Percentiles rank a stretch among this genome's conserved stretches.
Conservation (phyloP, 1,139 yeast species). For the Hanseniaspora gamundiae region DNA sequence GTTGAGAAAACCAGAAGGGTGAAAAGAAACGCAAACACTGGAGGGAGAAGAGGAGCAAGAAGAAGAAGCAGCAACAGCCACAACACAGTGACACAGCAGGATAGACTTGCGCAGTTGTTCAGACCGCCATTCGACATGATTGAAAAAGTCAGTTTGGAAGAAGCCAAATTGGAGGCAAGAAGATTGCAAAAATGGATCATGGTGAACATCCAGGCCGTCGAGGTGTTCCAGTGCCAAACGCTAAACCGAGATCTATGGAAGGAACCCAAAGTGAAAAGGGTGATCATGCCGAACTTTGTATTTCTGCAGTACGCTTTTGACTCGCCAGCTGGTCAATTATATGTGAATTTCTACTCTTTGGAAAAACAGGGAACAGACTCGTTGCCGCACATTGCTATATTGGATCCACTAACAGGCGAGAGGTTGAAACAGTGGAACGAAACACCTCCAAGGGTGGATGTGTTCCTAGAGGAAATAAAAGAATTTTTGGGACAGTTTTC, state of each 20-base stretch:
- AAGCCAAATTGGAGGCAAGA: conserved; percentile 60
- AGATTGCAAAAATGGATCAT: conserved; percentile 66
- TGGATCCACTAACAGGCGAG: conserved; percentile 95
- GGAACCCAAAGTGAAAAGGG: conserved; percentile 46
- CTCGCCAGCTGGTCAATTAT: conserved; percentile 60
- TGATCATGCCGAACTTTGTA: conserved; percentile 56
- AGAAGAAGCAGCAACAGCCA: conserved; percentile 2
- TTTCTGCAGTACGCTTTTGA: conserved; percentile 75
- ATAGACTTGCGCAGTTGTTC: conserved; percentile 64
- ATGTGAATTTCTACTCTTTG: conserved; percentile 59
- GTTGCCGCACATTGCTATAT: conserved; percentile 80
- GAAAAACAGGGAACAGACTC: conserved; percentile 16
- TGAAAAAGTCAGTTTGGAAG: conserved; percentile 49
- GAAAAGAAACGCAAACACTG: background rate
- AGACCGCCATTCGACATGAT: conserved; percentile 92
- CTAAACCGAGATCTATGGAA: conserved; percentile 93
- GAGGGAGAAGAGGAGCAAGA: background rate
- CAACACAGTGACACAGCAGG: conserved; percentile 17
- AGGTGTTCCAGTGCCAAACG: conserved; percentile 81
- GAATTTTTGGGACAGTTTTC: conserved; percentile 54
- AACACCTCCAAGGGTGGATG: conserved; percentile 44
- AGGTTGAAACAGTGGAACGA: conserved; percentile 59
- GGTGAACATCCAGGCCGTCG: conserved; percentile 73
- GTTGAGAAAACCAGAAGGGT: background rate
- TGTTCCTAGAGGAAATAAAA: conserved; percentile 50